These are phyloP conservation scores for Metschnikowia henanensis DNA, from an alignment of 805 yeast species.

Conservation along the genomic window DNA sequence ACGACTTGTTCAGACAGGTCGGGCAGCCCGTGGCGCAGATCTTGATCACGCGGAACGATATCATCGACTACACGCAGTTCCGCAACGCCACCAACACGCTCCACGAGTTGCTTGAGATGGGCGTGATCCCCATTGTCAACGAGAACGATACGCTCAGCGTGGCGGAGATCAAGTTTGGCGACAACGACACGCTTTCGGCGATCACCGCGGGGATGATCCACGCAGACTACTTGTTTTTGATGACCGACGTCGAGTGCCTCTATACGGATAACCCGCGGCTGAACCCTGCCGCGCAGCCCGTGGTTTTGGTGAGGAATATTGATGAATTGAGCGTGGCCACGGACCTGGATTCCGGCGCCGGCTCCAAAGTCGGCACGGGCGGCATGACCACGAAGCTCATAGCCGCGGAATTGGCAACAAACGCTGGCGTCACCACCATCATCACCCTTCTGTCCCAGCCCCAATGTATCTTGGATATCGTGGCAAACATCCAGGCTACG, in stretches of 20 bases:
- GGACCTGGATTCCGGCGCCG: constrained; percentile 52
- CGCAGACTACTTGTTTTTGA: constrained; percentile 86
- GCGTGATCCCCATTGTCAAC: constrained; percentile 91
- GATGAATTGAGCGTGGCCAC: constrained; percentile 74
- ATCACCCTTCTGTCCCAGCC: constrained; percentile 82
- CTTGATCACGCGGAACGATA: constrained; percentile 88
- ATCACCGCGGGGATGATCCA: constrained; percentile 94
- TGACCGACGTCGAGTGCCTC: constrained; percentile 97
- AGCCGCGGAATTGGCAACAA: constrained; percentile 95
- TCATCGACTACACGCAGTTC: constrained; percentile 81
- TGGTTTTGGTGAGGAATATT: constrained; percentile 74
- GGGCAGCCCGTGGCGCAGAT: constrained; percentile 91
- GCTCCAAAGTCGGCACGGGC: constrained; percentile 95
- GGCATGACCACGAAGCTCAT: constrained; percentile 98
- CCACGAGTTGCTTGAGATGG: constrained; percentile 78
- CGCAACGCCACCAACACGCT: constrained; percentile 91
- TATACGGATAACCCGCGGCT: constrained; percentile 90
- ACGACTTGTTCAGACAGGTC: constrained; percentile 76
- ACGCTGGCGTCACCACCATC: constrained; percentile 92
- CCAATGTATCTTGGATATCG: constrained; percentile 68
- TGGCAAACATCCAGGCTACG: constrained; percentile 58
- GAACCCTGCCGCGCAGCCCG: constrained; percentile 81
- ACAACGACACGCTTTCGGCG: constrained; percentile 93
- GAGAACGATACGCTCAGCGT: constrained; percentile 96
- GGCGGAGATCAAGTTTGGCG: constrained; percentile 95